These are phyloP conservation scores for Stemphylium vesicarium DNA, from an alignment of 2,329 filamentous ascomycete genomes.

Conservation along the genomic window DNA sequence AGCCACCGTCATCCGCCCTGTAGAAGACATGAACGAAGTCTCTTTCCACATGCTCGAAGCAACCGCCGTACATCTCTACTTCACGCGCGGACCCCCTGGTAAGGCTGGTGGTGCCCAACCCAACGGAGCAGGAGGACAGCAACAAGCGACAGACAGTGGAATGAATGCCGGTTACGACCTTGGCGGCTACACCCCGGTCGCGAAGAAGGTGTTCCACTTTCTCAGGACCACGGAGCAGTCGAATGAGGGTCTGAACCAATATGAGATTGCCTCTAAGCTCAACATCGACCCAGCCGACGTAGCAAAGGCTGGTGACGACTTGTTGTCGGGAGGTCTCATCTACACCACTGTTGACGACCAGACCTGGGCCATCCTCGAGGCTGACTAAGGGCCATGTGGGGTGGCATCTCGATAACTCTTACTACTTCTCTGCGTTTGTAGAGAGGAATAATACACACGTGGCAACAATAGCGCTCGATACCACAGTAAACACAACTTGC, in stretches of 20 bases:
- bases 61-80: constrained; percentile 84
- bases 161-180: constrained; percentile 45
- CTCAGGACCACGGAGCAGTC: constrained; percentile 71
- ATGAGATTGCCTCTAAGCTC: constrained; percentile 72
- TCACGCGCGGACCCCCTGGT: constrained; percentile 72
- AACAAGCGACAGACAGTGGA: constrained; percentile 30
- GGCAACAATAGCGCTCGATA: constrained; percentile 49
- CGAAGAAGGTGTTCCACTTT: constrained; percentile 73
- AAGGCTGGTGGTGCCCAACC: constrained; percentile 47
- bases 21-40: constrained; percentile 89
- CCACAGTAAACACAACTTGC: constrained; percentile 68
- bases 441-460: constrained; percentile 52
- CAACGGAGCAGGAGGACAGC: constrained; percentile 23
- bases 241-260: constrained; percentile 83
- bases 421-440: constrained; percentile 43
- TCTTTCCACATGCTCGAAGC: constrained; percentile 91
- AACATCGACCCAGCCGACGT: constrained; percentile 74
- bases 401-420: constrained; percentile 5
- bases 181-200: constrained; percentile 57
- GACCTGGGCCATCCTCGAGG: constrained; percentile 86
- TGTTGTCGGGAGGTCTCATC: constrained; percentile 74
- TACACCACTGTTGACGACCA: constrained; percentile 93
- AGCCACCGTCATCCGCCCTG: constrained; percentile 78
- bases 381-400: constrained; percentile 26
- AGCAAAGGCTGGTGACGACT: constrained; percentile 78